Percentiles rank a stretch among this genome's conserved stretches.
Evolutionary conservation across 495 filamentous ascomycete species (phyloP).

Genomic region (Daldinia loculata): DNA sequence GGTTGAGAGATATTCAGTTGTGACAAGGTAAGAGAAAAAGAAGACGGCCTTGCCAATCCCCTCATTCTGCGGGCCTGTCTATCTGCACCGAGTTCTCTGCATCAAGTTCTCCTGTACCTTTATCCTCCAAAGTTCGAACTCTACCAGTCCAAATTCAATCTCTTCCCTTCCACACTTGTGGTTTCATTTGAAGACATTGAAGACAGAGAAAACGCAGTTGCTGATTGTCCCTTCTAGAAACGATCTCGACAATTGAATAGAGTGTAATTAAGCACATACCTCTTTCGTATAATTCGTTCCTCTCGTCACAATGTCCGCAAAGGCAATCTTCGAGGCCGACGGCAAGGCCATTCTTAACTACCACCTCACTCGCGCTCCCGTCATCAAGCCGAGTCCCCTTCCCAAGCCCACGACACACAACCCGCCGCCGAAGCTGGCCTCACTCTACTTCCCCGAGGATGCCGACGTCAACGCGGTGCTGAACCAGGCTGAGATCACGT

Average conservation of each 20-base stretch:
- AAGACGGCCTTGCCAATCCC: conserved; percentile 27
- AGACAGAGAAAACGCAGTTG: conserved; percentile 18
- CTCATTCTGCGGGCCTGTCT: conserved; percentile 8
- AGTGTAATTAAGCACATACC: conserved; percentile 40
- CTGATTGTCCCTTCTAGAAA: conserved; percentile 31
- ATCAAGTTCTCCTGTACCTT: conserved; percentile 19
- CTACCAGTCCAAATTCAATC: conserved; percentile 7
- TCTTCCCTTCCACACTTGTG: conserved; percentile 30
- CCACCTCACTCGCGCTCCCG: conserved; percentile 96
- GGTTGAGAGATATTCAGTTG: conserved; percentile 40
- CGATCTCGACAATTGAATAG: conserved; percentile 22
- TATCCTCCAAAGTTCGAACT: conserved; percentile 9
- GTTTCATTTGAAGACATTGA: conserved; percentile 25
- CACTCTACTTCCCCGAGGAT: conserved; percentile 92
- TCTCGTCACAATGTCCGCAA: conserved; percentile 85
- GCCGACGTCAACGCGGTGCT: conserved; percentile 83
- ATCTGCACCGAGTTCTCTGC: conserved; percentile 9
- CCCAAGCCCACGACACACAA: conserved; percentile 88
- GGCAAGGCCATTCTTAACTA: conserved; percentile 99
- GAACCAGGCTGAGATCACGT: conserved; percentile 92
- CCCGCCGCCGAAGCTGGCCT: conserved; percentile 86
- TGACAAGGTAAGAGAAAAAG: conserved; percentile 36
- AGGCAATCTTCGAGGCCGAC: conserved; percentile 97
- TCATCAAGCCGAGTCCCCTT: conserved; percentile 97
- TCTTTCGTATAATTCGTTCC: conserved; percentile 22